Conservation (phyloP, 1,284 basidiomycete genomes). For the Gymnopus androsaceus region DNA sequence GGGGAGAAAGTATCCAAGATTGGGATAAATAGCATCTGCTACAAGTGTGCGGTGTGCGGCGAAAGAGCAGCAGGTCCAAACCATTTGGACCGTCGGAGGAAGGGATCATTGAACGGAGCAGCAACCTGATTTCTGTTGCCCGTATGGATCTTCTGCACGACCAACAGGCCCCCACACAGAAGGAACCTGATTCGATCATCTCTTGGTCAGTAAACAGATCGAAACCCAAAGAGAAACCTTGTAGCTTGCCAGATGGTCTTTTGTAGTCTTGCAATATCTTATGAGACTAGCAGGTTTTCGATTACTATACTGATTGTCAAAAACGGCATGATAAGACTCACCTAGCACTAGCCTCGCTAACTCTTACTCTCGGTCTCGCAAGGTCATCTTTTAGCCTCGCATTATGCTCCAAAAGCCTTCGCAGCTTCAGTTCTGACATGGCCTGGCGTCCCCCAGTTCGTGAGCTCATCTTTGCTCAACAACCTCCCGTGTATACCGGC, state of each 20-base stretch:
- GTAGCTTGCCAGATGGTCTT: conserved; percentile 58
- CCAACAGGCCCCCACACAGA: conserved; percentile 92
- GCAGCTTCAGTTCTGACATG: conserved; percentile 96
- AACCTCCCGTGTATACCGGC: background rate
- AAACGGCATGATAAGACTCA: conserved; percentile 39
- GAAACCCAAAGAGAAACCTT: background rate
- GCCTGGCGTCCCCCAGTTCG: conserved; percentile 57
- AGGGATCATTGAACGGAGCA: background rate
- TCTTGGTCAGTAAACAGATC: background rate
- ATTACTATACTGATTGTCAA: background rate
- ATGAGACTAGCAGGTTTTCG: conserved; percentile 63
- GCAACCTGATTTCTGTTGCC: conserved; percentile 49
- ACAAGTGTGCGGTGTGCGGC: too few species aligned
- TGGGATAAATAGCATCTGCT: background rate
- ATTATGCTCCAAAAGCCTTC: conserved; percentile 92
- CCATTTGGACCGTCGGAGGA: background rate
- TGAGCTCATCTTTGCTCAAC: background rate
- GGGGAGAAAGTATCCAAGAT: background rate
- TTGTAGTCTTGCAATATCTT: conserved; percentile 87
- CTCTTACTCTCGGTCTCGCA: conserved; percentile 81
- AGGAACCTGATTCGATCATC: conserved; percentile 61
- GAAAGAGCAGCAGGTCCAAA: too few species aligned
- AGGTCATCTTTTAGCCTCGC: conserved; percentile 89
- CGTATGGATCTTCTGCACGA: conserved; percentile 88
- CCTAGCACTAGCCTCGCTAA: conserved; percentile 91